These are phyloP conservation scores for Cinchona pubescens DNA, from an alignment of 257 asterid genomes.

Conservation along the genomic window DNA sequence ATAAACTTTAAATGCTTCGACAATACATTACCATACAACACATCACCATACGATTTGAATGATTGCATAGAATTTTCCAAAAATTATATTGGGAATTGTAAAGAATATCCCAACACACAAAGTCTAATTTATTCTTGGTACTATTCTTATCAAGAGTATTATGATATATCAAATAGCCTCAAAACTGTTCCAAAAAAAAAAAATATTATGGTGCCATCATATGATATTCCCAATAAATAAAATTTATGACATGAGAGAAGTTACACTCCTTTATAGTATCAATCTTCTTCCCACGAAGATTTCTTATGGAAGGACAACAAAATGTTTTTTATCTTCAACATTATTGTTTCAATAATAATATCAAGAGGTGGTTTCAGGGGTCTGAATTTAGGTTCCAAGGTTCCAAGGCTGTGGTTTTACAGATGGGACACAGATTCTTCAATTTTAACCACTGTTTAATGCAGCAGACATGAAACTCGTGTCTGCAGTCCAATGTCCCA, in stretches of 20 bases:
- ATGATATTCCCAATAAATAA: neutral
- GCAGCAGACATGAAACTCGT: constrained; percentile 74
- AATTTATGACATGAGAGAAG: neutral
- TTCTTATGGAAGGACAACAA: neutral
- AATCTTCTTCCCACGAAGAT: constrained; percentile 1
- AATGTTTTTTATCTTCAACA: constrained; percentile 12
- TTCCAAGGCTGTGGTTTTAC: constrained; percentile 68
- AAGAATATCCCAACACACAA: too few species aligned
- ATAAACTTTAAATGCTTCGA: too few species aligned
- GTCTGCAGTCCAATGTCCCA: constrained; percentile 73
- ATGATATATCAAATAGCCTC: neutral
- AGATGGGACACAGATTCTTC: constrained; percentile 87
- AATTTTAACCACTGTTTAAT: constrained; percentile 71
- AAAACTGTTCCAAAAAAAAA: neutral
- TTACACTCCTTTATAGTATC: neutral
- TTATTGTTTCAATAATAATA: constrained; percentile 1
- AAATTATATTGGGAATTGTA: too few species aligned
- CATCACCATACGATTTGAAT: too few species aligned
- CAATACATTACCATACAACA: too few species aligned
- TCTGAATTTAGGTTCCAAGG: constrained; percentile 21
- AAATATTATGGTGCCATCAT: neutral
- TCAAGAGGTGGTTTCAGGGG: neutral
- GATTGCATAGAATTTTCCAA: too few species aligned
- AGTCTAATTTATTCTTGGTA: too few species aligned
- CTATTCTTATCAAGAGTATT: too few species aligned